Base-by-base conservation (phyloP, 495 filamentous ascomycete genomes). In the Podospora pseudopauciseta region DNA sequence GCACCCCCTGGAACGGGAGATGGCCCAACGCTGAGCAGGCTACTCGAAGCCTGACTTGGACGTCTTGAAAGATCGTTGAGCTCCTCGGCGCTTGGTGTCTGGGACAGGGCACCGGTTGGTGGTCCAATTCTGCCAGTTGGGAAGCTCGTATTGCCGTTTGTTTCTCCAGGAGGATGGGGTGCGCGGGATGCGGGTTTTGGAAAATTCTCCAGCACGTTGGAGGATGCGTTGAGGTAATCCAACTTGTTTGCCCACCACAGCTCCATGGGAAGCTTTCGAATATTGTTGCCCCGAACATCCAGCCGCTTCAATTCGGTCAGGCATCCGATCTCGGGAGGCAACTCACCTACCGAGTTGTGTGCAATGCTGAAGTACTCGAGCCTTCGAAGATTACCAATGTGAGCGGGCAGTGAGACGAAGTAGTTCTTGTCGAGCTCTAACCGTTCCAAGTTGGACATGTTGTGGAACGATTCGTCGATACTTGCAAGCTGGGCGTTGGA, bases 381-480 rank as follows among this genome's bases (percentile, higher is more conserved):
- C 68, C 86, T 91, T 67, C 86, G 86, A 44, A 99, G 82, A 70
- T 90, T 92, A 30, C 94, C 93, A 68, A 98, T 90, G 62, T 94
- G 88, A 62, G 84, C 82, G 0, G 93, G 93, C 39, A 98, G 82
- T 2, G 92, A 93, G 4, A 93, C 91, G 70, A 98, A 93, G 76
- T 97, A 95, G 71, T 99, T 99, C 74, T 92, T 93, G 76, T 97
- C 94, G 20, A 99, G 83, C 54, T 93, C 87, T 23, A 99, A 86
- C 69, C 93, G 92, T 55, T 92, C 89, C 60, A 98, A 76, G 74
- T 92, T 94, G 20, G 90, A 85, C 78, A 98, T 86, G 76, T 94
- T 92, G 68, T 92, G 90, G 75, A 96, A 98, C 16, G 94, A 84
- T 55, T 88, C 87, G 72, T 98, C 94, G 27, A 99, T 86, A 68